These are phyloP conservation scores for Rutstroemia sp. DNA, from an alignment of 2,329 filamentous ascomycete species.

Conservation along the genomic window DNA sequence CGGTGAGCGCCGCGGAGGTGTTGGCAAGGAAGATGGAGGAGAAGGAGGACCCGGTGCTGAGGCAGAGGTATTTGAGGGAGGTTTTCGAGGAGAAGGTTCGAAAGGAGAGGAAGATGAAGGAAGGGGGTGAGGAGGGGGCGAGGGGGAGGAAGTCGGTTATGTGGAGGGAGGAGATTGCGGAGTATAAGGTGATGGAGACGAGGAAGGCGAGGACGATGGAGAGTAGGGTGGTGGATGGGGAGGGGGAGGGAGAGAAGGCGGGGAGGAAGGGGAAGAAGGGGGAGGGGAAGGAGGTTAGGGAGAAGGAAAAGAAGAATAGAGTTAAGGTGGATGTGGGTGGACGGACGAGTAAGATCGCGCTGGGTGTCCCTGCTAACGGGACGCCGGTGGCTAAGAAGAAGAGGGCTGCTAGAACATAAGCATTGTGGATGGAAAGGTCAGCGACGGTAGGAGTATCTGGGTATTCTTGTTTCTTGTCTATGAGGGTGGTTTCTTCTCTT, in stretches of 20 bases:
- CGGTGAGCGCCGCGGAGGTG: constrained; percentile 28
- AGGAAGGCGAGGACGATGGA: constrained; percentile 19
- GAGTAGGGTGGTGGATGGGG: constrained; percentile 10
- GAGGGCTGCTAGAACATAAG: constrained; percentile 4
- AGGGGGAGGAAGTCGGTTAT: constrained; percentile 20
- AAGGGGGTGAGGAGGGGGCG: constrained; percentile 9
- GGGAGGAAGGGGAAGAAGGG: constrained; percentile 13
- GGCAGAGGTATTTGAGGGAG: constrained; percentile 30
- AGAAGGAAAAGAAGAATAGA: constrained; percentile 22
- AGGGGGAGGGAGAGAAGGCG: constrained; percentile 5
- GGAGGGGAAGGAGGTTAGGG: constrained; percentile 14
- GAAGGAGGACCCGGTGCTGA: constrained; percentile 33
- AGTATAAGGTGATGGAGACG: constrained; percentile 22
- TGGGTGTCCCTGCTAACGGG: constrained; percentile 27
- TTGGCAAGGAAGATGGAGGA: constrained; percentile 31
- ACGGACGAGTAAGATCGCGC: constrained; percentile 20
- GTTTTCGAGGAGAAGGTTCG: constrained; percentile 25
- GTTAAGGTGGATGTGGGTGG: constrained; percentile 21
- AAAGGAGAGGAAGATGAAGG: constrained; percentile 21
- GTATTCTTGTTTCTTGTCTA: no score
- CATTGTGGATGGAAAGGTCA: no score
- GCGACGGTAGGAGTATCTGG: no score
- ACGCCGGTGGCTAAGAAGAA: constrained; percentile 26
- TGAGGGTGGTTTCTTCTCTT: no score
- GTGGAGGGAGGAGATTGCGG: constrained; percentile 27